Conservation (phyloP, 2,329 filamentous ascomycete species). For the Epichloe baconii region DNA sequence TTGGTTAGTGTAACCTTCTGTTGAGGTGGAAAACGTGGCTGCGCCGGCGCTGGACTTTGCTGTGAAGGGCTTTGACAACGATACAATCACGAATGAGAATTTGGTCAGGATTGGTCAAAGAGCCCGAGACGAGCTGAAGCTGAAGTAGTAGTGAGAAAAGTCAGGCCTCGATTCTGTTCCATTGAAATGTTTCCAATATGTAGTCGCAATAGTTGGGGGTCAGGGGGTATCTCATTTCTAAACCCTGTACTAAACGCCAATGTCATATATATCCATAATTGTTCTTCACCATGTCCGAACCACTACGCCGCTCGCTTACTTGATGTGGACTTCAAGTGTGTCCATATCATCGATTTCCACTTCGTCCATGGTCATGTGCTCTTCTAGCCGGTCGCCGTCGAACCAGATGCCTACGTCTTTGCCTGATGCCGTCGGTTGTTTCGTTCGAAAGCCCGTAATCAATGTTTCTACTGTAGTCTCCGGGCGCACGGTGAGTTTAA, state of each 20-base stretch:
- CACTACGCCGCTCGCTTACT: not conserved
- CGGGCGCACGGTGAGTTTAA: conserved; percentile 37
- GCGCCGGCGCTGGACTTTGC: not conserved
- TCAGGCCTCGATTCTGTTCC: not conserved
- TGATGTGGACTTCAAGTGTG: conserved; percentile 57
- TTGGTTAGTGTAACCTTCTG: not conserved
- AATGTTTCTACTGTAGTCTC: conserved; percentile 50
- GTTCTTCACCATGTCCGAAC: not conserved
- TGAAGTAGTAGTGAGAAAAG: not conserved
- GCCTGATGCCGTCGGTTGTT: conserved; percentile 35
- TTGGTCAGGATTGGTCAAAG: not conserved
- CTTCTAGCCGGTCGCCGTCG: conserved; percentile 60
- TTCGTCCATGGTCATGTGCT: conserved; percentile 45
- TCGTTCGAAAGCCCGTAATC: conserved; percentile 45
- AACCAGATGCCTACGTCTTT: conserved; percentile 51
- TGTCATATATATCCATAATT: not conserved
- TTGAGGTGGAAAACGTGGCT: not conserved
- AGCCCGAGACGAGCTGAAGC: not conserved
- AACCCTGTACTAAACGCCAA: not conserved
- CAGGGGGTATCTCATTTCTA: not conserved
- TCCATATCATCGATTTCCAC: conserved; percentile 66
- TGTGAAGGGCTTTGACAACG: not conserved
- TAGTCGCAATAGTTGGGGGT: not conserved
- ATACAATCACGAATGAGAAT: not conserved
- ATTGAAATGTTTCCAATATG: not conserved